These are phyloP conservation scores for Boeremia lycopersici DNA, from an alignment of 2,329 filamentous ascomycete genomes.

Conservation along the genomic window DNA sequence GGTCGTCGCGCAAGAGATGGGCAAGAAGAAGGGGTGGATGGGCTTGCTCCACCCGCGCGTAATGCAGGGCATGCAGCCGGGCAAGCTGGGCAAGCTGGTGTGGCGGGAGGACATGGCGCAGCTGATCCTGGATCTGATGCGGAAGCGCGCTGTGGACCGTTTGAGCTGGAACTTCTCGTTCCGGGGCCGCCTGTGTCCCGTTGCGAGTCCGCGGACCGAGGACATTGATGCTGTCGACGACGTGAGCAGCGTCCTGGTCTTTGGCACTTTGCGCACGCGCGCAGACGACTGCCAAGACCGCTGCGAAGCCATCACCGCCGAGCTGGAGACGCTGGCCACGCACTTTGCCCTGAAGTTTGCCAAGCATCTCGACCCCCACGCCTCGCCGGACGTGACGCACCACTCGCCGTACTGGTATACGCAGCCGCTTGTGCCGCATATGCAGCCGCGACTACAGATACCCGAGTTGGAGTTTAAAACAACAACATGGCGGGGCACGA, in stretches of 20 bases:
- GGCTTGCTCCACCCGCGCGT: conserved; percentile 30
- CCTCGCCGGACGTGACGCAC: conserved; percentile 28
- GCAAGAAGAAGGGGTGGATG: conserved; percentile 31
- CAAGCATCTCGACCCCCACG: conserved; percentile 34
- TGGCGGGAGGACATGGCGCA: conserved; percentile 58
- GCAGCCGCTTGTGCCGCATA: conserved; percentile 29
- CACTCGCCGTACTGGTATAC: conserved; percentile 34
- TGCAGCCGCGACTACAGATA: conserved; percentile 36
- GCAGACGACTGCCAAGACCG: conserved; percentile 31
- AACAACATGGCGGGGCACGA: conserved; percentile 35
- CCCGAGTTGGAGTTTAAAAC: conserved; percentile 41
- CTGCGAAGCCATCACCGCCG: conserved; percentile 19
- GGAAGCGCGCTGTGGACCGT: conserved; percentile 43
- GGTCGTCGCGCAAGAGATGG: conserved; percentile 22
- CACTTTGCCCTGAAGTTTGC: conserved; percentile 25
- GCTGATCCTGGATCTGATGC: conserved; percentile 49
- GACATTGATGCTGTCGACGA: conserved; percentile 37
- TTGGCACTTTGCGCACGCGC: conserved; percentile 31
- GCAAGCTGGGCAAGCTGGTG: conserved; percentile 41
- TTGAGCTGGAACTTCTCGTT: conserved; percentile 44
- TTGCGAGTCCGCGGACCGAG: conserved; percentile 24
- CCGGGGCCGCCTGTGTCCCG: conserved; percentile 29
- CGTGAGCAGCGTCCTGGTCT: conserved; percentile 36
- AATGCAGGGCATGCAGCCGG: conserved; percentile 44
- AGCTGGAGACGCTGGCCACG: conserved; percentile 31